These are phyloP conservation scores for Komagataella pastoris DNA, from an alignment of 805 yeast genomes.

Conservation along the genomic window DNA sequence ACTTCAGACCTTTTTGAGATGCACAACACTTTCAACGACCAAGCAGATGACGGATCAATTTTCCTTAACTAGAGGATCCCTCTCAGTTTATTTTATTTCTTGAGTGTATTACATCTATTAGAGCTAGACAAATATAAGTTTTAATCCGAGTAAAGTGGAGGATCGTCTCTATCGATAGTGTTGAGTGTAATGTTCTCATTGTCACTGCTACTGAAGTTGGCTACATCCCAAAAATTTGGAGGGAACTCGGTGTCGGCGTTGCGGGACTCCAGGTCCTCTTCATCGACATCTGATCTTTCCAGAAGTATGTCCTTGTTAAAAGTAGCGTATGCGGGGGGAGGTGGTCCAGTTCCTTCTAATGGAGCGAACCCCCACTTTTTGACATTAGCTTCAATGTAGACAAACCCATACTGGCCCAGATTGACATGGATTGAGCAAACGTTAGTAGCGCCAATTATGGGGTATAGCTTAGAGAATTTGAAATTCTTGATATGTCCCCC, in stretches of 20 bases:
- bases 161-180: neutral
- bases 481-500: constrained; percentile 72
- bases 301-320: constrained; percentile 67
- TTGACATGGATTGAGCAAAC: constrained; percentile 78
- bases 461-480: constrained; percentile 60
- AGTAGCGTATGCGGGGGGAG: constrained; percentile 87
- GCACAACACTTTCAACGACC: neutral
- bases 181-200: neutral
- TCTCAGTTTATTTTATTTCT: neutral
- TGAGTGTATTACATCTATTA: neutral
- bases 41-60: constrained; percentile 5
- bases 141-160: neutral
- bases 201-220: neutral
- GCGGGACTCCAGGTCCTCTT: constrained; percentile 23
- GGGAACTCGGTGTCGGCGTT: constrained; percentile 31
- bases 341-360: constrained; percentile 72
- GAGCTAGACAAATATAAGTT: neutral
- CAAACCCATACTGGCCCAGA: constrained; percentile 82
- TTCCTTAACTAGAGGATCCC: neutral
- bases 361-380: constrained; percentile 97
- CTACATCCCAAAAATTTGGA: constrained; percentile 37
- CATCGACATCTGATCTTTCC: constrained; percentile 44
- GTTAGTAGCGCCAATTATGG: constrained; percentile 81
- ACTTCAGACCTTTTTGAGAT: neutral
- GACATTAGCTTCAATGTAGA: constrained; percentile 83